These are phyloP conservation scores for Hypoxylon crocopeplum DNA, from an alignment of 495 filamentous ascomycete genomes.

Conservation along the genomic window DNA sequence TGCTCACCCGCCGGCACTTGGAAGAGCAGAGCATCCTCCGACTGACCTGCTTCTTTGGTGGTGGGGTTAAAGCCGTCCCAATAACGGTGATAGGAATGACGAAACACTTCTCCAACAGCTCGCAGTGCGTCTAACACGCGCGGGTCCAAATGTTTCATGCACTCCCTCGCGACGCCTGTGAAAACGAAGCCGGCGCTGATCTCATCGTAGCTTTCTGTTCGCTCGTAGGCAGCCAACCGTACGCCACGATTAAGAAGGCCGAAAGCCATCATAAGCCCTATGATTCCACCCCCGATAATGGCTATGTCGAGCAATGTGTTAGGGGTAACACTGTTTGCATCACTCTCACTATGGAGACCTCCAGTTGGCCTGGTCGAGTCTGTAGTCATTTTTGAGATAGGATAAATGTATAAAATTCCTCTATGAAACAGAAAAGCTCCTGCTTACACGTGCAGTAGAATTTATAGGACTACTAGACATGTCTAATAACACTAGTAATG, in stretches of 20 bases:
- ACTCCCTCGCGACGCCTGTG: constrained; percentile 42
- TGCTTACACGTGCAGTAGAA: no score
- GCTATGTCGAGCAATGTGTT: constrained; percentile 47
- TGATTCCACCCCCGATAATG: constrained; percentile 59
- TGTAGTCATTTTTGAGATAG: no score
- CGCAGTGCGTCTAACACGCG: constrained; percentile 26
- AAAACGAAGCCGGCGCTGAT: constrained; percentile 56
- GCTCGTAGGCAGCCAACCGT: constrained; percentile 52
- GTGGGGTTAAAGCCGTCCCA: constrained; percentile 45
- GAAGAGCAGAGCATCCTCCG: constrained; percentile 30
- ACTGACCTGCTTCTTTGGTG: neutral
- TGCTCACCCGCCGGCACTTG: constrained; percentile 37
- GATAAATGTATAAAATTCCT: no score
- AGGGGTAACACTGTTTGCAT: no score
- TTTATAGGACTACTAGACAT: no score
- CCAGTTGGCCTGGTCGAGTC: no score
- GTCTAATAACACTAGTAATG: no score
- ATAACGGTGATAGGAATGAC: constrained; percentile 41
- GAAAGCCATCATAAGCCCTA: constrained; percentile 53
- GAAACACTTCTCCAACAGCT: neutral
- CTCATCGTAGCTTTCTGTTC: constrained; percentile 40
- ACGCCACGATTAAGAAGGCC: constrained; percentile 53
- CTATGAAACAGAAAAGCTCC: no score
- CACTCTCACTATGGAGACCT: no score
- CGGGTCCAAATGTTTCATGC: constrained; percentile 47